Percentiles rank a stretch among this genome's conserved stretches.
Conservation (phyloP, 768 basidiomycete genomes). For the Royoungia palumana region DNA sequence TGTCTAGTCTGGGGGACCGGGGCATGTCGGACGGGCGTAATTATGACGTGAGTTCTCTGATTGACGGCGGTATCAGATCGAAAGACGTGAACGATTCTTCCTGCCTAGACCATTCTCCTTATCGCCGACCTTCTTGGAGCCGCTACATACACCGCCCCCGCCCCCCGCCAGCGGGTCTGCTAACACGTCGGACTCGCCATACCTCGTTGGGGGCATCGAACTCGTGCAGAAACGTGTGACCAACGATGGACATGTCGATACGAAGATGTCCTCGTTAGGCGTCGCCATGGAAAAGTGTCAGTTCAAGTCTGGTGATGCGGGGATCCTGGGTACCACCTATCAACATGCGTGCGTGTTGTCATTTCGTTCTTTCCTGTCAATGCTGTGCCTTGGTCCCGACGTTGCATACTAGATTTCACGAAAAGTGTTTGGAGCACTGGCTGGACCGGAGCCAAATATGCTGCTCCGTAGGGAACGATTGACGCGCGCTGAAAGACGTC, state of each 20-base stretch:
- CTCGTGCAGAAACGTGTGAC: constrained; percentile 54
- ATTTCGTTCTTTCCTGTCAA: too few relatives aligned
- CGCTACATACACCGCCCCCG: constrained; percentile 29
- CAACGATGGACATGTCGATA: constrained; percentile 63
- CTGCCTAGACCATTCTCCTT: constrained; percentile 51
- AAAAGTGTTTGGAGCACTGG: constrained; percentile 61
- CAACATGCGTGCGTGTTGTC: constrained; percentile 45
- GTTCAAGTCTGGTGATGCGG: constrained; percentile 58
- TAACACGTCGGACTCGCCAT: constrained; percentile 3
- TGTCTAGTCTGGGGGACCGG: constrained; percentile 51
- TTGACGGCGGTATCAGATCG: constrained; percentile 20
- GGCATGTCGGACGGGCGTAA: constrained; percentile 44
- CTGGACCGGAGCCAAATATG: constrained; percentile 57
- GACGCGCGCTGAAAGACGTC: constrained; percentile 20
- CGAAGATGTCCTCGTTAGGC: constrained; percentile 65
- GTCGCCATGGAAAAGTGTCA: constrained; percentile 67
- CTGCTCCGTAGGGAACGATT: constrained; percentile 56
- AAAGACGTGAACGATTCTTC: constrained; percentile 20
- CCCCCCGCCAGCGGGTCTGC: not conserved
- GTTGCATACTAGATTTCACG: constrained; percentile 46
- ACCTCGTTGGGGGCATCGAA: constrained; percentile 46
- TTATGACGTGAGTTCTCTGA: constrained; percentile 58
- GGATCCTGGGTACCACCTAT: constrained; percentile 55
- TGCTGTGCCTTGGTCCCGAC: not conserved
- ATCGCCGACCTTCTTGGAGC: constrained; percentile 63